These are phyloP conservation scores for Cyberlindnera amylophila DNA, from an alignment of 805 yeast species.

Conservation along the genomic window DNA sequence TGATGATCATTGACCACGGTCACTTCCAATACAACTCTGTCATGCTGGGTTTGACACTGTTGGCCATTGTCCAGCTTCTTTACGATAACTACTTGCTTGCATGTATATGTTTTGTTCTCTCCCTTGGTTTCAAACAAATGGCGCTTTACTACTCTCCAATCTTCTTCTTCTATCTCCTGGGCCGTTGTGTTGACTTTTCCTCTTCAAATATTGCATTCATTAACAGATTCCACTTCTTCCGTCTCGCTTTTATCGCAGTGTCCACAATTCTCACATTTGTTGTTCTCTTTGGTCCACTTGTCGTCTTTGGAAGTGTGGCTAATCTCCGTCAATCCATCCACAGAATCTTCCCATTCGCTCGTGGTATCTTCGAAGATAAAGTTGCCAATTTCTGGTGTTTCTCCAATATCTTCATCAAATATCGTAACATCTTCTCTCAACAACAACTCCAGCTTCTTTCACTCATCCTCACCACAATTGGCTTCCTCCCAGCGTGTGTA, in stretches of 20 bases:
- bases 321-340: conserved; percentile 49
- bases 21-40: conserved; percentile 95
- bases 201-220: conserved; percentile 11
- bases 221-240: conserved; percentile 45
- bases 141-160: conserved; percentile 89
- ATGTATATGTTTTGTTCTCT: conserved; percentile 69
- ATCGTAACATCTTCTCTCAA: conserved; percentile 50
- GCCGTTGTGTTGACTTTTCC: conserved; percentile 35
- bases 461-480: conserved; percentile 46
- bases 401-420: conserved; percentile 73
- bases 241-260: conserved; percentile 59
- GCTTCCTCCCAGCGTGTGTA: conserved; percentile 54
- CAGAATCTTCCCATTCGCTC: conserved; percentile 85
- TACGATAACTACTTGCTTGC: conserved; percentile 64
- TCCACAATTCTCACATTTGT: conserved; percentile 55
- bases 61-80: conserved; percentile 61
- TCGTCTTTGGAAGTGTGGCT: conserved; percentile 38
- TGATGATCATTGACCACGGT: conserved; percentile 89
- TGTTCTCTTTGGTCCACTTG: conserved; percentile 57
- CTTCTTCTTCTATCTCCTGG: conserved; percentile 74
- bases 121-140: conserved; percentile 92
- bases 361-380: conserved; percentile 96
- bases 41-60: conserved; percentile 82
- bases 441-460: conserved; percentile 59
- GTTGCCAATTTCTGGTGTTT: conserved; percentile 98